These are phyloP conservation scores for Boletellus emodensis DNA, from an alignment of 768 basidiomycete genomes.

Conservation along the genomic window DNA sequence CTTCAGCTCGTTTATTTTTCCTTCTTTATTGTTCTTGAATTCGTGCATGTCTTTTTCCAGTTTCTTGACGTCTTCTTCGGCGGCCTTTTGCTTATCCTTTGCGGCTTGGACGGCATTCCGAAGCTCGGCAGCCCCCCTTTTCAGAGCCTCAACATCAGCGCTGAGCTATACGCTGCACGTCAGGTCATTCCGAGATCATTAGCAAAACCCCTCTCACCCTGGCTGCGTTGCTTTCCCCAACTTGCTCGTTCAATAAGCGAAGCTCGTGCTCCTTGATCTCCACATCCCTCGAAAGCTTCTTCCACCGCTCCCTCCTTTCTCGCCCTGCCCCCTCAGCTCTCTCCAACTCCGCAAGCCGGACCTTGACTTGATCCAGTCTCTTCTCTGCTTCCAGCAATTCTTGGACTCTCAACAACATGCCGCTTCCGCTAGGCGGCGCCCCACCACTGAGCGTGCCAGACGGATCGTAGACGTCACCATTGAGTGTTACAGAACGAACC, in stretches of 20 bases:
- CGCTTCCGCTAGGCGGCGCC: conserved; percentile 70
- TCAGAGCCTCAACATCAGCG: conserved; percentile 70
- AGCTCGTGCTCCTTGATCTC: conserved; percentile 92
- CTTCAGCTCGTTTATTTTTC: conserved; percentile 92
- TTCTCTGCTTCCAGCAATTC: conserved; percentile 69
- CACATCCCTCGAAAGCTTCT: conserved; percentile 54
- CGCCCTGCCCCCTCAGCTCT: conserved; percentile 49
- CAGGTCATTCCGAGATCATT: neutral
- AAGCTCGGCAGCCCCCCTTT: conserved; percentile 58
- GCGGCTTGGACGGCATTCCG: conserved; percentile 56
- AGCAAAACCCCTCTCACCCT: conserved; percentile 50
- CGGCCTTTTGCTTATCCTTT: conserved; percentile 71
- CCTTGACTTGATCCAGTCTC: conserved; percentile 48
- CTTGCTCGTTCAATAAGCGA: conserved; percentile 73
- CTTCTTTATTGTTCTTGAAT: conserved; percentile 98
- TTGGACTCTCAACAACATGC: conserved; percentile 78
- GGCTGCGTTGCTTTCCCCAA: conserved; percentile 85
- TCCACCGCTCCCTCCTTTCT: conserved; percentile 61
- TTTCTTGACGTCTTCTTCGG: conserved; percentile 74
- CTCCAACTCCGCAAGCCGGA: conserved; percentile 48
- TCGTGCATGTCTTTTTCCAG: conserved; percentile 97
- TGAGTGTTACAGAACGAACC: conserved; percentile 85
- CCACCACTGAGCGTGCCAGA: conserved; percentile 93
- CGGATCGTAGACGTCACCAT: conserved; percentile 96
- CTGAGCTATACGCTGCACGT: conserved; percentile 55